Percentiles rank a stretch among this genome's conserved stretches.
Conservation (phyloP, 768 basidiomycete genomes). For the Russula brevipes region DNA sequence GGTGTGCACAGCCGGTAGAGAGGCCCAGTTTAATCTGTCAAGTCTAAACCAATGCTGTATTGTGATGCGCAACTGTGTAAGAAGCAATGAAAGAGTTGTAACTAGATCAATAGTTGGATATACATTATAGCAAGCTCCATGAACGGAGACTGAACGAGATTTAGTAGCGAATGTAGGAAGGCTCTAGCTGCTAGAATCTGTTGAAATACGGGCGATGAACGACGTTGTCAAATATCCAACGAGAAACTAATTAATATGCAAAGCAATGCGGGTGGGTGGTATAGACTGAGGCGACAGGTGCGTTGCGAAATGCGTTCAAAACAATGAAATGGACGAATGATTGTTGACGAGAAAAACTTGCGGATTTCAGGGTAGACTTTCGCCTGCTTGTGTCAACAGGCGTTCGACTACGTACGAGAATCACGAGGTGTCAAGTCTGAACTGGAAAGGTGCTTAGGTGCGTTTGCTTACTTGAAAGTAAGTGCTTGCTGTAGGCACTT, state of each 20-base stretch:
- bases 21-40: background rate
- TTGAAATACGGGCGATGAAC: slow-evolving; percentile 8
- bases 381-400: slow-evolving; percentile 36
- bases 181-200: slow-evolving; percentile 7
- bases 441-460: slow-evolving; percentile 14
- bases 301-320: slow-evolving; percentile 12
- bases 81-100: slow-evolving; percentile 12
- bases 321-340: slow-evolving; percentile 10
- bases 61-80: slow-evolving; percentile 18
- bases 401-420: slow-evolving; percentile 52
- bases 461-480: slow-evolving; percentile 61
- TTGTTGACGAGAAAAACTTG: background rate
- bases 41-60: slow-evolving; percentile 17
- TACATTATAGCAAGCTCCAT: slow-evolving; percentile 16
- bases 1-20: background rate
- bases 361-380: slow-evolving; percentile 12
- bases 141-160: slow-evolving; percentile 1
- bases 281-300: slow-evolving; percentile 18
- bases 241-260: slow-evolving; percentile 21
- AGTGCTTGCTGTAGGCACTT: slow-evolving; percentile 72
- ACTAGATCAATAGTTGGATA: slow-evolving; percentile 19
- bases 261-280: slow-evolving; percentile 15
- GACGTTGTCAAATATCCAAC: slow-evolving; percentile 19
- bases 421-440: background rate
- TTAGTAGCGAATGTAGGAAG: slow-evolving; percentile 15